A percentile compares a stretch with the other conserved stretches of the same genome.
Conservation (phyloP, 768 basidiomycete species). For the Mycena olivaceomarginata region DNA sequence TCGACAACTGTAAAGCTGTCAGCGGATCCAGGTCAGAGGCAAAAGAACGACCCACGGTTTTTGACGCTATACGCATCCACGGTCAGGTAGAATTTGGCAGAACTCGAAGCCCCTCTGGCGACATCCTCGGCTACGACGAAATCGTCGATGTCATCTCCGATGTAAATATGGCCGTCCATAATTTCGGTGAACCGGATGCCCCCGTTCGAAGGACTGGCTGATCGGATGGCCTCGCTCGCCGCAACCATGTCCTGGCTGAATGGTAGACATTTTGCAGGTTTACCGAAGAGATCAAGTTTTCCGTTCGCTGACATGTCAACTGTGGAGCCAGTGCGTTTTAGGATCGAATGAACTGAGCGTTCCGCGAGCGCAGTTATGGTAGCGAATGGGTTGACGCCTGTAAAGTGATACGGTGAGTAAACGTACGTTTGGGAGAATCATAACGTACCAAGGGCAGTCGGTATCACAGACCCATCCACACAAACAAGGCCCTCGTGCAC, state of each 20-base stretch:
- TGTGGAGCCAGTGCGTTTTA: constrained; percentile 5
- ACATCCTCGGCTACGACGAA: constrained; percentile 38
- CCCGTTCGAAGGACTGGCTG: neutral
- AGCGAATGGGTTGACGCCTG: constrained; percentile 45
- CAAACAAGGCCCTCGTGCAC: constrained; percentile 42
- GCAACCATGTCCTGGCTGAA: constrained; percentile 35
- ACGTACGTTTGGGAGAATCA: neutral
- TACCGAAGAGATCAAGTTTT: constrained; percentile 40
- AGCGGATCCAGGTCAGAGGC: neutral
- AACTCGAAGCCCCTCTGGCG: constrained; percentile 37
- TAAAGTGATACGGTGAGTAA: neutral
- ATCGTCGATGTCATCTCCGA: constrained; percentile 43
- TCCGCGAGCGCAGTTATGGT: constrained; percentile 47
- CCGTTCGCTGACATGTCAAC: constrained; percentile 33
- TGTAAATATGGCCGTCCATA: constrained; percentile 41
- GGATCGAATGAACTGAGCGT: constrained; percentile 35
- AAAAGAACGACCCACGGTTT: constrained; percentile 20
- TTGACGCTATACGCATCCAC: constrained; percentile 31
- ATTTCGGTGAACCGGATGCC: constrained; percentile 45
- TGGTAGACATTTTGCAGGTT: constrained; percentile 27
- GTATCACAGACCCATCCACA: constrained; percentile 45
- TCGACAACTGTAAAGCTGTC: constrained; percentile 26
- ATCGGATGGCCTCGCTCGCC: constrained; percentile 25
- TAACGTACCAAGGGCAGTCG: constrained; percentile 42
- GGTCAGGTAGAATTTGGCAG: constrained; percentile 38